A percentile compares a stretch with the other conserved stretches of the same genome.
phyloP scores from a whole-genome alignment of 768 basidiomycete species.

The Mrakia blollopis region DNA sequence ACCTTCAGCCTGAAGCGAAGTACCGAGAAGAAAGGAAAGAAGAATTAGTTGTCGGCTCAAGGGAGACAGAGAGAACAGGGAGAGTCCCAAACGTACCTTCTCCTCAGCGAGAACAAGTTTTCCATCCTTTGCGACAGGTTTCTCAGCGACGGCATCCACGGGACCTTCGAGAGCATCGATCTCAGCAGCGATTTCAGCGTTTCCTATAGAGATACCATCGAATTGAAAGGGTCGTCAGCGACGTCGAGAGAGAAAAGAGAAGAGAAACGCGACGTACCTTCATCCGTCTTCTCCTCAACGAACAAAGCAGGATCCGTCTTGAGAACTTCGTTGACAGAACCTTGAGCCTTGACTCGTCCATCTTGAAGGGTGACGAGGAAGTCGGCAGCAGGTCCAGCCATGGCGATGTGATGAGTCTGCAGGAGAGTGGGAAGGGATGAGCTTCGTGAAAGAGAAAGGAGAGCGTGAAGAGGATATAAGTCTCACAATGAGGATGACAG shows the following conservation, averaged over 20 bases:
- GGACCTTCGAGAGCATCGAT: slow-evolving; percentile 32
- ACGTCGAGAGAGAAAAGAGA: too few species aligned
- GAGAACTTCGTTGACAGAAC: slow-evolving; percentile 39
- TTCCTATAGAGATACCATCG: not conserved
- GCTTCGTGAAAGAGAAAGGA: not conserved
- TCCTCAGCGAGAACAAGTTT: slow-evolving; percentile 44
- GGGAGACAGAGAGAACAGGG: too few species aligned
- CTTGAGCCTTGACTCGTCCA: slow-evolving; percentile 39
- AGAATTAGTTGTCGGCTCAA: too few species aligned
- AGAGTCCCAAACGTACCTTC: slow-evolving; percentile 32
- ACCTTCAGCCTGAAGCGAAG: slow-evolving; percentile 11
- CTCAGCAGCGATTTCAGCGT: slow-evolving; percentile 29
- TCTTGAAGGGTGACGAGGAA: slow-evolving; percentile 41
- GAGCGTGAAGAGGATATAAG: not conserved
- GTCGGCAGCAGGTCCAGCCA: slow-evolving; percentile 43
- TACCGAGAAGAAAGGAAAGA: too few species aligned
- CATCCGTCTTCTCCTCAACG: slow-evolving; percentile 34
- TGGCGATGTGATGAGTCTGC: slow-evolving; percentile 44
- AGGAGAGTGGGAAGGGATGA: not conserved
- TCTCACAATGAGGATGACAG: slow-evolving; percentile 55
- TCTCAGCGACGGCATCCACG: slow-evolving; percentile 24
- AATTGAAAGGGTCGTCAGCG: too few species aligned
- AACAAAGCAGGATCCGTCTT: slow-evolving; percentile 36
- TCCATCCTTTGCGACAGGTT: slow-evolving; percentile 34
- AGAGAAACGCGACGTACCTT: not conserved